Evolutionary conservation across 345 rosid genomes (phyloP), one percentile per base, ranked within the genome.

Genomic region (Limnanthes douglasii): DNA sequence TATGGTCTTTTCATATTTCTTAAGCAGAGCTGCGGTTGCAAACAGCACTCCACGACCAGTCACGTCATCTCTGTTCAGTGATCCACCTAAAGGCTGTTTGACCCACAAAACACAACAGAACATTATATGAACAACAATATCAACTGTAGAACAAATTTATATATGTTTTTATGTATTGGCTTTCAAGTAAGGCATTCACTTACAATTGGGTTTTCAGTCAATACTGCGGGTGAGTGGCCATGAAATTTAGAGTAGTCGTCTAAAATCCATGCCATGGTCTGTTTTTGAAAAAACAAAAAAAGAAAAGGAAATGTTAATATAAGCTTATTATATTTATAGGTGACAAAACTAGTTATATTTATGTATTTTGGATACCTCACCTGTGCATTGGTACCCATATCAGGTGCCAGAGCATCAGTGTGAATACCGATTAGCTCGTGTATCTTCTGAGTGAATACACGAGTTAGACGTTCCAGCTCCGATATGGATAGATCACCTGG

Each of bases 241-340:
- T 90, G 95, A 41, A 90, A 90, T 56, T 90, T 84, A 0, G 95
- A 90, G 64, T 84, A 84, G 42, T 90, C 98, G 13, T 90, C 95
- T n/a, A 90, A 66, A 48, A 90, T 90, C 98, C 98, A 90, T 6
- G 96, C 98, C 96, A 84, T 90, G 12, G 93, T 84, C 95, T 90
- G 68, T n/a, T n/a, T 39, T 56, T 6, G 54, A 51, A 26, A 37
- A 13, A 42, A 29, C 24, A 38, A 1, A 30, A 29, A 30, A 21
- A 3, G 8, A 46, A 32, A 3, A 6, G 11, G 7, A 21, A 37
- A 17, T 9, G 10, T 3, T 31, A 18, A 15, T 15, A 18, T 22
- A 33, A 31, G 15, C 36, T 10, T 32, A n/a, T 26, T 10, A 19
- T 24, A 40, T 17, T 8, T 18, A 39, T 36, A 30, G 14, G 3